Evolutionary conservation across 176 grass and related monocot species (phyloP).

Genomic region (Ensete ventricosum): DNA sequence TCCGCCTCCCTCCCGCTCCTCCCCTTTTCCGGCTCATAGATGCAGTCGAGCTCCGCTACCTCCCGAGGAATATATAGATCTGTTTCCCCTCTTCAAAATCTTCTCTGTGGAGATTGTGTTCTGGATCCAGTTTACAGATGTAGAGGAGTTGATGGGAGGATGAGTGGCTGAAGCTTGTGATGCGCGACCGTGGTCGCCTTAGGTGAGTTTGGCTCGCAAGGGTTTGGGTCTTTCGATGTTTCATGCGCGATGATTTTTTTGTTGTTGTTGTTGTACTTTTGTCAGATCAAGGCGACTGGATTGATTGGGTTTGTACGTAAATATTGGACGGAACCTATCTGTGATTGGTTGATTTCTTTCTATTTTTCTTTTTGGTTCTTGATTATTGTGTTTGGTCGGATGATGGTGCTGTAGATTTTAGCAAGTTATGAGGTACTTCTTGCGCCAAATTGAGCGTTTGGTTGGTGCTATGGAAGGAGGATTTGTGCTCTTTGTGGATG

Average conservation of each 20-base stretch:
- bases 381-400: slow-evolving; percentile 20
- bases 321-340: neutral
- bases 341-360: slow-evolving; percentile 16
- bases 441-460: slow-evolving; percentile 49
- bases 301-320: slow-evolving; percentile 40
- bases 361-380: slow-evolving; percentile 19
- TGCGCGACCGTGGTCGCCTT: slow-evolving; percentile 34
- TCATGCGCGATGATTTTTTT: slow-evolving; percentile 9
- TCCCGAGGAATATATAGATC: neutral
- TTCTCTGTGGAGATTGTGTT: slow-evolving; percentile 8
- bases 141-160: slow-evolving; percentile 14
- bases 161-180: slow-evolving; percentile 15
- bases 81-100: neutral
- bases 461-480: slow-evolving; percentile 67
- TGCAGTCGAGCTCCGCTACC: neutral
- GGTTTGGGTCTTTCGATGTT: neutral
- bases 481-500: slow-evolving; percentile 56
- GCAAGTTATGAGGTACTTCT: slow-evolving; percentile 81
- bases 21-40: neutral
- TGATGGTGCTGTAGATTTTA: slow-evolving; percentile 33
- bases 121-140: slow-evolving; percentile 13
- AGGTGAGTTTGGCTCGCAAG: slow-evolving; percentile 31
- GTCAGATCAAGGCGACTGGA: slow-evolving; percentile 29
- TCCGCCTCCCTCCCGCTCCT: neutral
- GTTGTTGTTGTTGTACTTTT: neutral